Conservation (phyloP, 768 basidiomycete genomes). For the Pseudohyphozyma bogoriensis region DNA sequence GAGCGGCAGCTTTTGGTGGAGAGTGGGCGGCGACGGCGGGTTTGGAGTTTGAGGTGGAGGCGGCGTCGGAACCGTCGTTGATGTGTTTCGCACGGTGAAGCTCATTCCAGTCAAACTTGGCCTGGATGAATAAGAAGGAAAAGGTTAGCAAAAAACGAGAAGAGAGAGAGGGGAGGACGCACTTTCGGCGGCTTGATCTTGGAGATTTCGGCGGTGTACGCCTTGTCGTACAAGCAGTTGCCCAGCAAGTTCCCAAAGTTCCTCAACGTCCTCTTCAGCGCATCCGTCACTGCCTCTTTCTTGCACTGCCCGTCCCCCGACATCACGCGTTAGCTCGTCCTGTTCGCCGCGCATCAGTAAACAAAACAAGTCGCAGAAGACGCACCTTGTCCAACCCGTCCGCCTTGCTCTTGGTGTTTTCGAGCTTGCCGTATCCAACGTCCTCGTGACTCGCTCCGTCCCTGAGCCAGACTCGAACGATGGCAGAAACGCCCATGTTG, state of each 20-base stretch:
- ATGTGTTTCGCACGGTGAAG: conserved; percentile 19
- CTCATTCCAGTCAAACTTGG: conserved; percentile 29
- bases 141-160: neutral
- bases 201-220: conserved; percentile 67
- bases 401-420: conserved; percentile 77
- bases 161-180: conserved; percentile 35
- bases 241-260: conserved; percentile 92
- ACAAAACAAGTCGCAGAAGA: neutral
- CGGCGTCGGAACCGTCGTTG: neutral
- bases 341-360: neutral
- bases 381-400: conserved; percentile 81
- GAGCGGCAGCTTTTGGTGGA: neutral
- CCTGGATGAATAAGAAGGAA: conserved; percentile 8
- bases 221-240: conserved; percentile 94
- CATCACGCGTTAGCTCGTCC: neutral
- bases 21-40: neutral
- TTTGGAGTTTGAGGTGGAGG: neutral
- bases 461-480: conserved; percentile 73
- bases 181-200: conserved; percentile 81
- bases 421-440: conserved; percentile 75
- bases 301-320: conserved; percentile 58
- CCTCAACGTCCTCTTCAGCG: conserved; percentile 74
- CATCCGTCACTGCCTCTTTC: conserved; percentile 97
- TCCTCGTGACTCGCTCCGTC: conserved; percentile 91
- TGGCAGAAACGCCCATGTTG: conserved; percentile 67